Base-by-base conservation (phyloP, 257 asterid species). In the Petrea volubilis region DNA sequence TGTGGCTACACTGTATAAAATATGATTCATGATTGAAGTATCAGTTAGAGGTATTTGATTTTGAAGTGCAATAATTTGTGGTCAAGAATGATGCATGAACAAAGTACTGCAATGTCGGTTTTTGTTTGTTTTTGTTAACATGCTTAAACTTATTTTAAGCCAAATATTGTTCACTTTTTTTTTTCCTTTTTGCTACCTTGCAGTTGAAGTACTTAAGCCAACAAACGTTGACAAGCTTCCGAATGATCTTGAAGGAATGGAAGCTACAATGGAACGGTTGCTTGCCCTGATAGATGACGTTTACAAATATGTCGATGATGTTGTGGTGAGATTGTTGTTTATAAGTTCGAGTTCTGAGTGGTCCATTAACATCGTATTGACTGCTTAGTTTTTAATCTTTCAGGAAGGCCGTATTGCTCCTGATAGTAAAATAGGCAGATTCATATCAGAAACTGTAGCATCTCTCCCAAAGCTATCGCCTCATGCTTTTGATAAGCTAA, bases 161-260 rank as follows among this genome's bases (percentile, higher is more conserved):
- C 15, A 20, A 3, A 2, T 20, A 43, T 43, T 17, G 6, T 4
- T 14, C n/a, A 6, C 20, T 46, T 46, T 8, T 33, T 33, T 8
- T 33, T 5, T 5, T 5, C 7, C 10, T 17, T 13, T 20, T 9
- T 24, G 50, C 50, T 17, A 40, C 31, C 29, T 41, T 18, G 74
- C 78, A 92, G 99, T 84, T 84, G 98, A 90, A 82, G 79, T 90
- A 31, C 94, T 95, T 29, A 90, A 90, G 87, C 88, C 89, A 47
- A 85, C 96, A 52, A 82, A 67, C 43, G 94, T 95, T 44, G 96
- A 95, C 82, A 92, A 90, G 82, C 87, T 95, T 56, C 98, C 99
- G 2, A 85, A 83, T 79, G 98, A 92, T 76, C 80, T 95, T 47
- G 98, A 95, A 77, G 99, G 99, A 77, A 95, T 92, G 96, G 99